A percentile compares a stretch with the other conserved stretches of the same genome.
These are phyloP conservation scores for Neocallimastix lanati DNA, from an alignment of 192 early-diverging fungal genomes.

Conservation along the genomic window DNA sequence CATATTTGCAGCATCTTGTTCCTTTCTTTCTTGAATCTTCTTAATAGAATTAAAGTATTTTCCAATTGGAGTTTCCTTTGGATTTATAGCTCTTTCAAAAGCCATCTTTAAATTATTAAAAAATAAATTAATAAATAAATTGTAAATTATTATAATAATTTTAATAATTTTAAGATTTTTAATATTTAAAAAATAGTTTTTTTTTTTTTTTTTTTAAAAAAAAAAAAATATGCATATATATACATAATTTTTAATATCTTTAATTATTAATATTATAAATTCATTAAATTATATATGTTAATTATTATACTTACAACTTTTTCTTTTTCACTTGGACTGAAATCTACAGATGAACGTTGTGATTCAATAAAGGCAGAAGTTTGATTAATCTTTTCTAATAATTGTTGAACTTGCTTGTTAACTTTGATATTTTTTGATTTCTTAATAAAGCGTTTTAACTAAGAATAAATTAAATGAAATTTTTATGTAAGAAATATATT, in stretches of 20 bases:
- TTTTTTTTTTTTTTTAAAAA: no score
- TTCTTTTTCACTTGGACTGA: constrained; percentile 25
- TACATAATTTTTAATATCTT: no score
- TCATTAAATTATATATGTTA: no score
- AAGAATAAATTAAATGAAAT: no score
- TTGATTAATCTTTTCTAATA: constrained; percentile 62
- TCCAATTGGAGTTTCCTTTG: neutral
- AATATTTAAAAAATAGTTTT: no score
- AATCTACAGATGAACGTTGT: constrained; percentile 37
- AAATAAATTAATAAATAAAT: no score
- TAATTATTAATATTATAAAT: no score
- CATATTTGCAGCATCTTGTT: constrained; percentile 5
- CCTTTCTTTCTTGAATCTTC: constrained; percentile 4
- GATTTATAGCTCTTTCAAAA: neutral
- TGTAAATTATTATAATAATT: no score
- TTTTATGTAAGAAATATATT: no score
- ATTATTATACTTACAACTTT: neutral
- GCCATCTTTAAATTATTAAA: neutral
- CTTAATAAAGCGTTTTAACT: constrained; percentile 73
- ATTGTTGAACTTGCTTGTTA: constrained; percentile 61
- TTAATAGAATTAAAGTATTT: constrained; percentile 1
- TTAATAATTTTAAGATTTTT: no score
- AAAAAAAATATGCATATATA: no score
- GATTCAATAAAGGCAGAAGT: constrained; percentile 56
- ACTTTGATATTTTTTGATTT: constrained; percentile 53